Conservation (phyloP, 1,284 basidiomycete species). For the Hymenochaete sp. region DNA sequence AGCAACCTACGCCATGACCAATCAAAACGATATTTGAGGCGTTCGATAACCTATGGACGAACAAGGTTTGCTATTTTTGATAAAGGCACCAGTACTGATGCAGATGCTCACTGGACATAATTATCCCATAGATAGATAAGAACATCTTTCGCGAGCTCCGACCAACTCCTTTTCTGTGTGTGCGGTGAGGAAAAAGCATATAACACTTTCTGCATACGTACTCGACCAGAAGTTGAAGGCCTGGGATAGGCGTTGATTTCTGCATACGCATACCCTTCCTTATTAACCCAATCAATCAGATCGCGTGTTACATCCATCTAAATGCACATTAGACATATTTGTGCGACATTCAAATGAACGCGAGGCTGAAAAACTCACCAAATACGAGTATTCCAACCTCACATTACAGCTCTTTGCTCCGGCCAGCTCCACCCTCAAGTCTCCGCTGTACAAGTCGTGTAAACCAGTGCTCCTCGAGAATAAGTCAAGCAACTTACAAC, state of each 20-base stretch:
- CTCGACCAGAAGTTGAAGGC: slow-evolving; percentile 30
- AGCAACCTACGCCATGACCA: slow-evolving; percentile 80
- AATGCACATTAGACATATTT: not conserved
- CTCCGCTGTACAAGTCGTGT: slow-evolving; percentile 50
- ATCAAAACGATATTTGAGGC: slow-evolving; percentile 73
- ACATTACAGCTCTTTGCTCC: slow-evolving; percentile 67
- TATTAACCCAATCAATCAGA: slow-evolving; percentile 69
- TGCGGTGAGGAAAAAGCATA: slow-evolving; percentile 11
- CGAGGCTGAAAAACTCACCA: slow-evolving; percentile 41
- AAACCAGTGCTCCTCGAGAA: slow-evolving; percentile 3
- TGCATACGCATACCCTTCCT: slow-evolving; percentile 62
- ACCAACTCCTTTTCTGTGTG: slow-evolving; percentile 32
- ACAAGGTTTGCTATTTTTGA: too few species aligned
- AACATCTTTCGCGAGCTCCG: slow-evolving; percentile 46
- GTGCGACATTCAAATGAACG: not conserved
- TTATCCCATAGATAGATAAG: slow-evolving; percentile 92
- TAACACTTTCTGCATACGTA: not conserved
- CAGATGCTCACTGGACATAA: slow-evolving; percentile 65
- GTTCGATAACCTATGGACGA: slow-evolving; percentile 51
- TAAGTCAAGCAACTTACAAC: slow-evolving; percentile 52
- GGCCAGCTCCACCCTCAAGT: slow-evolving; percentile 72
- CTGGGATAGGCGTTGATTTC: slow-evolving; percentile 84
- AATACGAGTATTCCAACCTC: slow-evolving; percentile 70
- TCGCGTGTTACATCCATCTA: slow-evolving; percentile 82
- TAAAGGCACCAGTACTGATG: not conserved